These are phyloP conservation scores for Trichomonas gallinae DNA, from an alignment of 208 protist species.

Conservation along the genomic window DNA sequence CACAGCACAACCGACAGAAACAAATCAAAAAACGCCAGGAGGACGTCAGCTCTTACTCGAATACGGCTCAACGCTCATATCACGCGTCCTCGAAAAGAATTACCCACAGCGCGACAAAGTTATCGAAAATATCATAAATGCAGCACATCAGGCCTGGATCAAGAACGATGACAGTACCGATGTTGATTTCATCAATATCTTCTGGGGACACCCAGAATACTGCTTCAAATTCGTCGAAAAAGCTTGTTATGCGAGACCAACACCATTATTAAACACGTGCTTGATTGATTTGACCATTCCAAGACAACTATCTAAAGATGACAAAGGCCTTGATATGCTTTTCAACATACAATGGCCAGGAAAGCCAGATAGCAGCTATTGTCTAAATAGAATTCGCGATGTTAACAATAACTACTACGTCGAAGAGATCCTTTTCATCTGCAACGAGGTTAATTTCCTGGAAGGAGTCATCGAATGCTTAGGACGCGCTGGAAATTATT, in stretches of 20 bases:
- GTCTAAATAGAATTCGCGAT: neutral
- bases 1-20: neutral
- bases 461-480: neutral
- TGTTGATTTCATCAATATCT: neutral
- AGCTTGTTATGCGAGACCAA: neutral
- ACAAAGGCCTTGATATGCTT: neutral
- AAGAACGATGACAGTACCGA: neutral
- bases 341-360: neutral
- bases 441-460: neutral
- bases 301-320: neutral
- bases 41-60: neutral
- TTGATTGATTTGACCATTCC: neutral
- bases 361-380: neutral
- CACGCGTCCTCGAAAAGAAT: neutral
- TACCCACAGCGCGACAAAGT: neutral
- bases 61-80: neutral
- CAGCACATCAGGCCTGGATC: neutral
- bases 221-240: neutral
- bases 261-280: neutral
- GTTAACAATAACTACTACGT: neutral
- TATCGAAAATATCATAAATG: neutral
- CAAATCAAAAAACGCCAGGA: neutral
- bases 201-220: neutral
- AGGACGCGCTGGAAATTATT: neutral
- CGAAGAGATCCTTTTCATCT: neutral